Base-by-base conservation (phyloP, 1,139 yeast species). In the Hansenula sp. region DNA sequence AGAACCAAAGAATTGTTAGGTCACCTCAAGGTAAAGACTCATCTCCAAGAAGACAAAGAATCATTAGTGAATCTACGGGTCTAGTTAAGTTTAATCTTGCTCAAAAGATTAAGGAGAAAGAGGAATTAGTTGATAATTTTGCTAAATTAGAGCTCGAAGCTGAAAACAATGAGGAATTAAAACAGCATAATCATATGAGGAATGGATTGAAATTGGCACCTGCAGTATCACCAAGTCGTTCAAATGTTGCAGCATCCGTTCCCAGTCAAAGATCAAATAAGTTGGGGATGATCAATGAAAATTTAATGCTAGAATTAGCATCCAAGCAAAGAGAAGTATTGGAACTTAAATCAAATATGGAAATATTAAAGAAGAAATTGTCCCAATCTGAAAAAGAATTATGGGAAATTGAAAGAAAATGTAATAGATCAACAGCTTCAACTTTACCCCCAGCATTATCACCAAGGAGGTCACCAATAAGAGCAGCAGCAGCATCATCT, bases 261-360 rank as follows among this genome's bases (percentile, higher is more conserved):
- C 37, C 9, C 38, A 36, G n/a, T n/a, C n/a, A n/a, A 19, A 38
- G 40, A 30, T 17, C 37, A 19, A 38, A 19, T 37, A 25, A 43
- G 38, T 18, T 34, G 12, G 38, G 38, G 3, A 27, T 46, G 10
- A 42, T 47, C 2, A 41, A 49, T 18, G 55, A 54, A 15, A 50
- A 51, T 10, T 16, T 70, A 12, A 51, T 71, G 15, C 65, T 59
- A 45, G 54, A 61, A 34, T 49, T 73, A 41, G 78, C 79, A 0
- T 50, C 72, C 1, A 72, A 73, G 48, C 74, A 72, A 50, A 63
- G 78, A 48, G 67, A 64, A 34, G 67, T 72, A 3, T 44, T 66
- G 27, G 78, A 73, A 41, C 48, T 71, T 31, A 68, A 63, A 45
- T 55, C 62, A 10, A 65, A 66, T 38, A 51, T 74, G 40, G 59